These are phyloP conservation scores for Pichia pseudocactophila DNA, from an alignment of 805 yeast genomes.

Conservation along the genomic window DNA sequence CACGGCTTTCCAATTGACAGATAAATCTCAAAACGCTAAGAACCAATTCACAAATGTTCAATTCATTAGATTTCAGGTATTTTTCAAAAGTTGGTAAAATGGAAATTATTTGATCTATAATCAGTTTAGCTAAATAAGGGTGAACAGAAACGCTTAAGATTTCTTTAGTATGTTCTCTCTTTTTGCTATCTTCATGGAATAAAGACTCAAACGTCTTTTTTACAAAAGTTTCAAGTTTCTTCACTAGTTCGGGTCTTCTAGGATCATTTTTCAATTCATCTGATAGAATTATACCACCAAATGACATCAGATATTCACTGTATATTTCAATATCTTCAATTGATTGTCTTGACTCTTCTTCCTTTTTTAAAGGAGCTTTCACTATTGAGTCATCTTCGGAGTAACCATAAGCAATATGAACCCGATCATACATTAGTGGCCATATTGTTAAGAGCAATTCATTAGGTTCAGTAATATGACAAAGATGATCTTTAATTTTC, in stretches of 20 bases:
- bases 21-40: constrained; percentile 23
- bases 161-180: constrained; percentile 66
- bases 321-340: constrained; percentile 33
- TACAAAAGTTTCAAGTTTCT: constrained; percentile 21
- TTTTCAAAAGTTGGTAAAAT: constrained; percentile 19
- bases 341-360: constrained; percentile 1
- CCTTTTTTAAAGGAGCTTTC: background rate
- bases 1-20: constrained; percentile 19
- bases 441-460: constrained; percentile 34
- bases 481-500: constrained; percentile 40
- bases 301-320: constrained; percentile 65
- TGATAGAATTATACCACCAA: constrained; percentile 53
- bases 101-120: constrained; percentile 17
- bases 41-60: constrained; percentile 22
- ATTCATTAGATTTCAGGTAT: constrained; percentile 18
- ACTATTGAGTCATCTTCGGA: background rate
- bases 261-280: constrained; percentile 22
- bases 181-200: constrained; percentile 21
- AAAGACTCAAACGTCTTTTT: constrained; percentile 18
- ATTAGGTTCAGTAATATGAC: constrained; percentile 27
- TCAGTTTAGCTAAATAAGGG: constrained; percentile 31
- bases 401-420: constrained; percentile 15
- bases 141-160: constrained; percentile 44
- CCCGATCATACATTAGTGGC: constrained; percentile 35
- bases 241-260: constrained; percentile 20